Evolutionary conservation across 352 stramenopile genomes (phyloP), one percentile per base, ranked within the genome.

Genomic region (Phytophthora boehmeriae): DNA sequence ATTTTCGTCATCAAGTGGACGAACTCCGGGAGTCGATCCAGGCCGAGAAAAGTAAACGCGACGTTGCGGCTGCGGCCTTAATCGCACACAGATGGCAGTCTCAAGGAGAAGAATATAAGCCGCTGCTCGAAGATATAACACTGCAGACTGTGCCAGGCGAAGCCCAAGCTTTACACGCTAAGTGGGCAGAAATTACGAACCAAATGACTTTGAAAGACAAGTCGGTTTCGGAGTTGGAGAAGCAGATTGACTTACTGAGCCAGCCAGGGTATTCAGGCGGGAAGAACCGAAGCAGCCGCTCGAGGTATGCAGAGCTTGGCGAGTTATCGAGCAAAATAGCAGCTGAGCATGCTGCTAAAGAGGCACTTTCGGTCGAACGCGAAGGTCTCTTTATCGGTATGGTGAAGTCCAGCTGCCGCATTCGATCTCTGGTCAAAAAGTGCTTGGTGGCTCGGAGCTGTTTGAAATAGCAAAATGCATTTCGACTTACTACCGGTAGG

Each of bases 21-120:
- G 68, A 75, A 11, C 45, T 86, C 10, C 41, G 63, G 13, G 34
- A 16, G 1, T 48, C 48, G 5, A 74, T 86, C 28, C 41, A 75
- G 30, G 30, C 36, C 13, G 61, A 78, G 9, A 69, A 67, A 22
- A 11, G 17, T 4, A 51, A 59, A 23, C 47, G 57, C n/a, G 66
- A 83, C 39, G 55, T 68, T 19, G 67, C 75, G 19, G 51, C 83
- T 1, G 77, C 77, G 8, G 69, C 71, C n/a, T 49, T 85, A 1
- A 56, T 65, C 52, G 42, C 48, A 27, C 48, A 65, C 27, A 23
- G 34, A 8, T 65, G 57, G 57, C 43, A 38, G 10, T 16, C 38
- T 9, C 47, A 25, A 19, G 20, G 41, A 16, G 35, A 10, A 8
- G 39, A 59, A 6, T 65, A 59, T 14, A 30, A 27, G 16, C 19